Evolutionary conservation across 164 flowering plant genomes (phyloP), one percentile per base, ranked within the genome.

Genomic region (Umbilicus rupestris): DNA sequence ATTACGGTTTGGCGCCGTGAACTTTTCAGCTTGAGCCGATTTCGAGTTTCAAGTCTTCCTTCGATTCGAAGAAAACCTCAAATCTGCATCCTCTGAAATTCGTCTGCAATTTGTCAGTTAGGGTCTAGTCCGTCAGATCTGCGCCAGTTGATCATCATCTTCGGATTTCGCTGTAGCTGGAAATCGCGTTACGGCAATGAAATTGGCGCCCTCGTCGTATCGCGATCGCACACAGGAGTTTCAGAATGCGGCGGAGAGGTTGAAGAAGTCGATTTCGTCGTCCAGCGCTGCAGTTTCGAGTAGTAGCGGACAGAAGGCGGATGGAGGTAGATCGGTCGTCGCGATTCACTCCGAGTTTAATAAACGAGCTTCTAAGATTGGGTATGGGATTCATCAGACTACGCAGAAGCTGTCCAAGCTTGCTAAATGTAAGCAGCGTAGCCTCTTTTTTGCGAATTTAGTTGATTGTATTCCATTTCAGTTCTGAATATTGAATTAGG

Each of bases 191-290:
- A 50, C 26, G 31, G 24, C 42, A 41, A 52, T 75, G 73, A 88
- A 80, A 71, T 47, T 75, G 28, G 81, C 78, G 30, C 88, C 82
- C 35, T 79, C 86, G 62, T 90, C 96, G 55, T 87, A 76, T 52
- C 77, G 97, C 63, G 97, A 94, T 76, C 87, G 97, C 37, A 94
- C 97, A 30, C 82, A 76, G 16, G 99, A 94, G 81, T 94, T 94
- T 63, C 77, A 76, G 19, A 78, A 80, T 39, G 78, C 87, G 16
- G 82, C 83, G 0, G 96, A 89, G 77, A 80, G 80, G 76, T 74
- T 83, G 33, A 89, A 78, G 83, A 88, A 85, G 78, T 78, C 88
- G 8, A 73, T 75, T 20, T 57, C 41, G 14, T 79, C 80, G 81
- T 82, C 71, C 41, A 69, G 79, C 24, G 75, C 59, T 16, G 22